A percentile compares a stretch with the other conserved stretches of the same genome.
These are phyloP conservation scores for Psilocybe subaeruginosa DNA, from an alignment of 768 basidiomycete species.

Conservation along the genomic window DNA sequence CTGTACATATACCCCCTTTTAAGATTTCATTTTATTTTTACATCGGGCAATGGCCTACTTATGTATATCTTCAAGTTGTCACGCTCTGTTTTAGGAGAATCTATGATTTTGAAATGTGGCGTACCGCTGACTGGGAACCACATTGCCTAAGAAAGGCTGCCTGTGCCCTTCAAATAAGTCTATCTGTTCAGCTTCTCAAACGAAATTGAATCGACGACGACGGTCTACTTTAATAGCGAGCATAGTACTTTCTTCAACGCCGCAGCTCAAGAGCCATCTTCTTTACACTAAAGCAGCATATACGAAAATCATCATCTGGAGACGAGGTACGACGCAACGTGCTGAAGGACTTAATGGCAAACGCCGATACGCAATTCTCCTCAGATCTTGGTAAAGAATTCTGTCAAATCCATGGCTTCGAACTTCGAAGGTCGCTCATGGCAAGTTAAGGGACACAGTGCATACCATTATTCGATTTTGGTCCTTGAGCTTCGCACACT, in stretches of 20 bases:
- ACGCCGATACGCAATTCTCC: neutral
- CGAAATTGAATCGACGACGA: no score
- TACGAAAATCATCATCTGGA: no score
- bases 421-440: neutral
- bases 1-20: neutral
- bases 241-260: no score
- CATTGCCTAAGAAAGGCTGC: neutral
- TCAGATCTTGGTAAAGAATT: neutral
- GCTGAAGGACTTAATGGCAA: neutral
- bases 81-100: neutral
- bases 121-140: neutral
- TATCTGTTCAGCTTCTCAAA: no score
- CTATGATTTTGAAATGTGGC: neutral
- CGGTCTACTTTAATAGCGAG: no score
- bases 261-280: no score
- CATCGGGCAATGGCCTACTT: neutral
- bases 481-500: neutral
- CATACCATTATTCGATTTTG: neutral
- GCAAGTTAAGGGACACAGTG: neutral
- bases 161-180: no score
- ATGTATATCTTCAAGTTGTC: neutral
- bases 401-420: neutral
- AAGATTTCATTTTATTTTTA: neutral
- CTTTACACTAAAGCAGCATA: no score
- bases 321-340: no score